These are phyloP conservation scores for Serendipita sp. DNA, from an alignment of 768 basidiomycete species.

Conservation along the genomic window DNA sequence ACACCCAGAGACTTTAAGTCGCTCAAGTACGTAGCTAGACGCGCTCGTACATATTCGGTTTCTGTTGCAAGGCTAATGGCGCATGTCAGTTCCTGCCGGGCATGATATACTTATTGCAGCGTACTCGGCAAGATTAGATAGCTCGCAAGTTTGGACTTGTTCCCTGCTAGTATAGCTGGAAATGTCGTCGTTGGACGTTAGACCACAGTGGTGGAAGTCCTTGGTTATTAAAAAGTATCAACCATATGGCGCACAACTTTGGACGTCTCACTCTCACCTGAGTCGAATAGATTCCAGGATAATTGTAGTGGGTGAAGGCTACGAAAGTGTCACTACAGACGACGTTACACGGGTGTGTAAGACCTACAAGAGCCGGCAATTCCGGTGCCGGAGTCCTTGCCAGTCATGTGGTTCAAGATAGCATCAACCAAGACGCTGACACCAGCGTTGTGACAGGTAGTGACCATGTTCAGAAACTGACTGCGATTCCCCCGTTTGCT, in stretches of 20 bases:
- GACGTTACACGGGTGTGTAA: background rate
- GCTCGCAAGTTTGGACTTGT: conserved; percentile 40
- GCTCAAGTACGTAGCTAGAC: conserved; percentile 40
- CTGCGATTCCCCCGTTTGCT: conserved; percentile 47
- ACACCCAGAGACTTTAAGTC: conserved; percentile 43
- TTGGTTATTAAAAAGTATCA: conserved; percentile 12
- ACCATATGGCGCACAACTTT: background rate
- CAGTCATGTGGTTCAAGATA: conserved; percentile 16
- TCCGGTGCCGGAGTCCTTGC: conserved; percentile 12
- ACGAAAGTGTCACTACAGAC: background rate
- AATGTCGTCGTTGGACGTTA: conserved; percentile 35
- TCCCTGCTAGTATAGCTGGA: conserved; percentile 34
- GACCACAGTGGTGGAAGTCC: conserved; percentile 51
- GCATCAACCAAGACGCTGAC: conserved; percentile 38
- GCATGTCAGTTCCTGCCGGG: background rate
- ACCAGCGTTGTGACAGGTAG: conserved; percentile 36
- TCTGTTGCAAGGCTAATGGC: conserved; percentile 24
- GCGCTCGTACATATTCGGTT: conserved; percentile 38
- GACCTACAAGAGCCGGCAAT: conserved; percentile 11
- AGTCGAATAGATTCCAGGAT: background rate
- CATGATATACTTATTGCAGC: conserved; percentile 8
- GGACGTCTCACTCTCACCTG: background rate
- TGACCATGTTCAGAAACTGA: conserved; percentile 34
- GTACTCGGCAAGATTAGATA: conserved; percentile 37
- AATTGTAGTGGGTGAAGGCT: conserved; percentile 9